Percentiles rank a stretch among this genome's conserved stretches.
phyloP scores from a whole-genome alignment of 352 stramenopile species.

The Phytopythium aichiense region DNA sequence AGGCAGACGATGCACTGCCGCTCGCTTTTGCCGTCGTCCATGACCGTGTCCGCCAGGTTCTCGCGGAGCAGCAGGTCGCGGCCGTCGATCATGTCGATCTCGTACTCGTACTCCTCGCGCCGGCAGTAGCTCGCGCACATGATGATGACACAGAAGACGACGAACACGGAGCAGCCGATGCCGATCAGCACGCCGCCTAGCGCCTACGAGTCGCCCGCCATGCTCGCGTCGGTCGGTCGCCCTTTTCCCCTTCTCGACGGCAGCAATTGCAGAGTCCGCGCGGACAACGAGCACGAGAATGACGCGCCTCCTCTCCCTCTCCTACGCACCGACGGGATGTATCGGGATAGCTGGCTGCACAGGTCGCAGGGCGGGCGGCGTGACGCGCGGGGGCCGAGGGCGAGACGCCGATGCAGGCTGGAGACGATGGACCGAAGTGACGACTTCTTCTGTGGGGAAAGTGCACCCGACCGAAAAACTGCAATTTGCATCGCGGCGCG shows the following conservation, averaged over 20 bases:
- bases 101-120: slow-evolving; percentile 27
- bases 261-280: too few species aligned
- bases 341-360: neutral
- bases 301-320: neutral
- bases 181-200: slow-evolving; percentile 26
- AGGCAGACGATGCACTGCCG: slow-evolving; percentile 75
- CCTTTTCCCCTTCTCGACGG: neutral
- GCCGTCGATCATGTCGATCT: slow-evolving; percentile 52
- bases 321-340: neutral
- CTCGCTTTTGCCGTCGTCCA: slow-evolving; percentile 55
- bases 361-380: neutral
- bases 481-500: neutral
- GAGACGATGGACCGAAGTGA: neutral
- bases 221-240: neutral
- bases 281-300: neutral
- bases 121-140: slow-evolving; percentile 37
- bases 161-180: slow-evolving; percentile 26
- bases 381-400: neutral
- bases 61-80: slow-evolving; percentile 51
- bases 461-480: neutral
- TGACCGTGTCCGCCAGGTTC: slow-evolving; percentile 60
- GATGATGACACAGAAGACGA: slow-evolving; percentile 48
- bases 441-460: neutral
- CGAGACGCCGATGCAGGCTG: neutral
- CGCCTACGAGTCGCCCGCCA: slow-evolving; percentile 20